Evolutionary conservation across 257 asterid genomes (phyloP).

Genomic region (Nicotiana undulata): DNA sequence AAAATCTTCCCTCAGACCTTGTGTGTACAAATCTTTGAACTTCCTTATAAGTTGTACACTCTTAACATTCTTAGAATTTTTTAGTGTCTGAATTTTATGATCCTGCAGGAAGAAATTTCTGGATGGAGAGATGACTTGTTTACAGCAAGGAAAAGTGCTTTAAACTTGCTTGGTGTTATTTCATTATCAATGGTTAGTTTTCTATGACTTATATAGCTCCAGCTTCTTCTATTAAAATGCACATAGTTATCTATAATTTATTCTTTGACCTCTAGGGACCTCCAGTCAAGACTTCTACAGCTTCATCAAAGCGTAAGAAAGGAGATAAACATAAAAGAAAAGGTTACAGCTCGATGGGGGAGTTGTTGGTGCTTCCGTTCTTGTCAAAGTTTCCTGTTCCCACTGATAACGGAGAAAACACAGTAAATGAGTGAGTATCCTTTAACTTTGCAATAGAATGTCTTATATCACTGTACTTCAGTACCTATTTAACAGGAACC

Average conservation of each 20-base stretch:
- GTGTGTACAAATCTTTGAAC: slow-evolving; percentile 14
- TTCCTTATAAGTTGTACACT: not conserved
- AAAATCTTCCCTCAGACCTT: slow-evolving; percentile 39
- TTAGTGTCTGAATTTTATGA: not conserved
- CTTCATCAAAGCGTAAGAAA: slow-evolving; percentile 41
- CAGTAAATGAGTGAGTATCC: slow-evolving; percentile 29
- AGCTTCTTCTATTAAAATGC: slow-evolving; percentile 5
- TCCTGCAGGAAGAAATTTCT: slow-evolving; percentile 31
- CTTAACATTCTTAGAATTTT: not conserved
- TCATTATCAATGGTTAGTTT: slow-evolving; percentile 28
- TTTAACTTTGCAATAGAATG: not conserved
- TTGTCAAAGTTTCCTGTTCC: slow-evolving; percentile 35
- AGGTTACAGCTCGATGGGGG: slow-evolving; percentile 29
- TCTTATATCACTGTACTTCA: not conserved
- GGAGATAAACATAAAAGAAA: slow-evolving; percentile 30
- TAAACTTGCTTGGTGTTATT: slow-evolving; percentile 36
- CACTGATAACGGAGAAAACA: slow-evolving; percentile 8
- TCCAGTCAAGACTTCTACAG: slow-evolving; percentile 17
- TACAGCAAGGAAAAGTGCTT: slow-evolving; percentile 43
- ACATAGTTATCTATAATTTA: not conserved
- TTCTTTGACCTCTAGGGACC: slow-evolving; percentile 32
- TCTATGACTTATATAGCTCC: not conserved
- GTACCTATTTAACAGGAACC: not conserved
- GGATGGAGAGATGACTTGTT: slow-evolving; percentile 38
- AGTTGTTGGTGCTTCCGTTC: slow-evolving; percentile 36